A percentile compares a stretch with the other conserved stretches of the same genome.
phyloP scores from a whole-genome alignment of 2,329 filamentous ascomycete genomes.

The Corniculantispora saksenae region DNA sequence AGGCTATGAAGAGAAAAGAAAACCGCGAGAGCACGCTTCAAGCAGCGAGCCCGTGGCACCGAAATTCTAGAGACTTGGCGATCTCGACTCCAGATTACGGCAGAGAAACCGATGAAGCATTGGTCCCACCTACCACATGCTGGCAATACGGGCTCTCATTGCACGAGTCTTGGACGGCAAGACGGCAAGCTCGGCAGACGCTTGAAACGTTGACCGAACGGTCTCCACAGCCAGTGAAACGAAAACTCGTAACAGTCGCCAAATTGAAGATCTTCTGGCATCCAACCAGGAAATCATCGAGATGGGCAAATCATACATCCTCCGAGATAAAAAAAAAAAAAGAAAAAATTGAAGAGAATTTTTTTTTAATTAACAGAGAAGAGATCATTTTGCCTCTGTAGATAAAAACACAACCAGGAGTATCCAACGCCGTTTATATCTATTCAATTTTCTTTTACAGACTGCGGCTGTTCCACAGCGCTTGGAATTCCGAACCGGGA shows the following conservation, averaged over 20 bases:
- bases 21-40: neutral
- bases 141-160: neutral
- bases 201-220: neutral
- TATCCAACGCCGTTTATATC: neutral
- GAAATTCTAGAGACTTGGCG: neutral
- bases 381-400: neutral
- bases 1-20: neutral
- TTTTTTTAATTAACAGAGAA: neutral
- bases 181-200: neutral
- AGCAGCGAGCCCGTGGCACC: neutral
- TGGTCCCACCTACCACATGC: neutral
- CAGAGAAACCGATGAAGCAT: neutral
- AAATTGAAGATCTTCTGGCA: no score
- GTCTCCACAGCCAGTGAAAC: neutral
- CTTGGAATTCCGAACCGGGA: conserved; percentile 25
- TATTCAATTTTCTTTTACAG: neutral
- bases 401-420: neutral
- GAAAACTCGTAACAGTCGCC: no score
- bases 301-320: no score
- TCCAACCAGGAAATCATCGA: no score
- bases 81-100: neutral
- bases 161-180: neutral
- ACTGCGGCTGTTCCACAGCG: conserved; percentile 25
- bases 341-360: no score
- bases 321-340: no score